Evolutionary conservation across 176 grass and related monocot species (phyloP), one percentile per base, ranked within the genome.

Genomic region (Chrysopogon serrulatus): DNA sequence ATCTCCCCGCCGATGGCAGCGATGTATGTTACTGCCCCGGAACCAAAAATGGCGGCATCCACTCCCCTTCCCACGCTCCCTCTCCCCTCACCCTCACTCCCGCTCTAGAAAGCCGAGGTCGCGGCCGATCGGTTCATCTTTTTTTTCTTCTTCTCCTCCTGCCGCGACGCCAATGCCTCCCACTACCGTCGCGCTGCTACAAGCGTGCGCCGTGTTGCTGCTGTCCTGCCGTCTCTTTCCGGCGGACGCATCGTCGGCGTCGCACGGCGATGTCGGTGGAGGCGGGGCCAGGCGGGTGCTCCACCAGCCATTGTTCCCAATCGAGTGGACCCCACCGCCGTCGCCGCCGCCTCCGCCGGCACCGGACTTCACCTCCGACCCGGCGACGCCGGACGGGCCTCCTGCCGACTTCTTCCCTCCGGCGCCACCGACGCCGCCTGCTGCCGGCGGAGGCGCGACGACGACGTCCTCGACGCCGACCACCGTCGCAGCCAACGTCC

Each of bases 271-370:
- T 41, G 84, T 42, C 74, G 74, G 40, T 2, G 73, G 37, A 9
- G 65, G 71, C 47, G 74, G 73, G 9, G 54, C 71, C 21, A 83
- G 85, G 56, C 74, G 95, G 40, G 83, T 91, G 57, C 90, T 97
- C 39, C 95, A 97, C 78, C 90, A 97, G 80, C 95, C 95, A 35
- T 83, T 97, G 48, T 92, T 94, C 18, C 95, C 95, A 27, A 97
- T 97, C 39, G 88, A 94, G 41, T 94, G 95, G 95, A 97, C 92
- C 0, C 95, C 95, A 7, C 92, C 95, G 1, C 94, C 94, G 1
- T 80, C 94, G 19, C 76, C 85, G 61, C 85, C 85, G 18, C 87
- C 92, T 4, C 90, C 93, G 0, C 84, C 94, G 0, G 75, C 88
- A 0, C 92, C 92, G 45, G 90, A 90, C 81, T 88, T 90, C 12